Evolutionary conservation across 1,284 basidiomycete genomes (phyloP), one percentile per base, ranked within the genome.

Genomic region (Leccinum solheimii): DNA sequence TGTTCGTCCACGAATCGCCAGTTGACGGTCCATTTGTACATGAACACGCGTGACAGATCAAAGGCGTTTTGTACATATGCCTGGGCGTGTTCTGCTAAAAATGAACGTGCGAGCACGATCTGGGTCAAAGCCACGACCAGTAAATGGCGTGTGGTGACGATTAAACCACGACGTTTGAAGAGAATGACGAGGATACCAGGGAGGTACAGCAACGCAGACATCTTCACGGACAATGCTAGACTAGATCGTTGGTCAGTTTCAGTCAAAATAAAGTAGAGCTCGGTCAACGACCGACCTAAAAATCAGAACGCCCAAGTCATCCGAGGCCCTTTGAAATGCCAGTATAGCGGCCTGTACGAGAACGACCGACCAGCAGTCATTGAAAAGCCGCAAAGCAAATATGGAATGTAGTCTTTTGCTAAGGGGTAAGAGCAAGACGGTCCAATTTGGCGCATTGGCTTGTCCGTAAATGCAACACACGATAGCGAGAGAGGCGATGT

Each of bases 21-120:
- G 73, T 99, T 99, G 64, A 98, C 96, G 0, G 97, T 98, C 97
- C 97, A 99, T 72, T 93, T 88, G 78, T 93, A 97, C 40, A 97
- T 78, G 78, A 99, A 99, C 13, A 87, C 83, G 13, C 97, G 87
- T 2, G 88, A 88, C 60, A 99, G 82, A 73, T 99, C 89, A 74
- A 97, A 99, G 1, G 97, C 90, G 9, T 84, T 83, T 11, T 75
- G 77, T 45, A 94, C 69, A 77, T 99, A 99, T 16, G 86, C 79
- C 64, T 75, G 67, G 3, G 84, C 78, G 67, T 90, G 79, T 61
- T 83, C 77, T 36, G 80, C 73, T 45, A 97, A 79, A 79, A 97
- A 97, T 1, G 91, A 87, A 1, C 79, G 71, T 0, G 90, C 93
- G 50, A 97, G 76, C 30, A 88, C 63, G 6, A 83, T 70, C 76